These are phyloP conservation scores for Castanea crenata DNA, from an alignment of 306 rosid species.

Conservation along the genomic window DNA sequence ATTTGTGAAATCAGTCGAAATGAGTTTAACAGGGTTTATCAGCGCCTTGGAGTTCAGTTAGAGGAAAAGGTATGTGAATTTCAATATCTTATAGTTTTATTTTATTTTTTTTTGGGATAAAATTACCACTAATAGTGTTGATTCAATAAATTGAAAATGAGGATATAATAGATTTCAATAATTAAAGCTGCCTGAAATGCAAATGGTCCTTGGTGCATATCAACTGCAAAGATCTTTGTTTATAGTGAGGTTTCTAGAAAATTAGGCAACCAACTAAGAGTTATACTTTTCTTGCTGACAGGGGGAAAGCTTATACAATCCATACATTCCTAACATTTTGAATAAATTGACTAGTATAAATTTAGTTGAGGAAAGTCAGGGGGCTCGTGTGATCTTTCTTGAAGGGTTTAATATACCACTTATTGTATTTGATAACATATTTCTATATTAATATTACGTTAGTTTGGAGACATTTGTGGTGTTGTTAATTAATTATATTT, in stretches of 20 bases:
- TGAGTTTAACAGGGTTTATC: conserved; percentile 80
- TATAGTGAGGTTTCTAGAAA: background rate
- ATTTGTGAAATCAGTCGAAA: conserved; percentile 86
- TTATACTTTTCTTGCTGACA: conserved; percentile 36
- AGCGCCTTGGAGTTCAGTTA: conserved; percentile 68
- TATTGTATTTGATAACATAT: conserved; percentile 31
- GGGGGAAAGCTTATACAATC: conserved; percentile 98
- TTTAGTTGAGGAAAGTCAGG: conserved; percentile 70
- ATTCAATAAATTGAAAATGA: background rate
- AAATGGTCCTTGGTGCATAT: conserved; percentile 7
- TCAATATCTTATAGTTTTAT: too few relatives aligned
- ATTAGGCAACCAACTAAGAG: background rate
- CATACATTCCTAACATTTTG: conserved; percentile 71
- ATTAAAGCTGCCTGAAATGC: conserved; percentile 13
- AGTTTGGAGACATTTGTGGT: too few relatives aligned
- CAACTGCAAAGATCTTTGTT: background rate
- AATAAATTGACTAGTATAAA: conserved; percentile 60
- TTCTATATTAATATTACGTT: too few relatives aligned
- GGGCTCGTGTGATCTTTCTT: conserved; percentile 81
- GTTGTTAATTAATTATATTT: too few relatives aligned
- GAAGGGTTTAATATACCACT: conserved; percentile 77
- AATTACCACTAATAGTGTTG: background rate
- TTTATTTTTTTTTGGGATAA: too few relatives aligned
- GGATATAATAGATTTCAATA: background rate
- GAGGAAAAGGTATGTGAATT: conserved; percentile 67